phyloP scores from a whole-genome alignment of 1,284 basidiomycete genomes.

The Papiliotrema laurentii region DNA sequence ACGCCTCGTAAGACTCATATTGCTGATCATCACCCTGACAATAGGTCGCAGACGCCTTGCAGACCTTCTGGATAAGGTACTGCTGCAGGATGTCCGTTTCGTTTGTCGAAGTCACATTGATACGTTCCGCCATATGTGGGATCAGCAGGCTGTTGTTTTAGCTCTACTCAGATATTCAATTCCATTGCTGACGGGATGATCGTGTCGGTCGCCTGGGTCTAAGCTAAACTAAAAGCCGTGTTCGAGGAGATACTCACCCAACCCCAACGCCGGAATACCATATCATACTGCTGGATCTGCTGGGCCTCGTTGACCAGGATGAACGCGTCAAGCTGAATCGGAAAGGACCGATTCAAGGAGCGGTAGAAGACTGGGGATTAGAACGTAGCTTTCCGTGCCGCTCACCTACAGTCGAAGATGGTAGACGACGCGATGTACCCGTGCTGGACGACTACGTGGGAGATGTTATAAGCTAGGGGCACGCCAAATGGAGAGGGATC shows the following conservation, averaged over 20 bases:
- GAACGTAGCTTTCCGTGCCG: not conserved
- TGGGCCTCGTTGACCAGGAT: constrained; percentile 7
- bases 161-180: not conserved
- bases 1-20: constrained; percentile 17
- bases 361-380: constrained; percentile 5
- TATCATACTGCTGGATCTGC: constrained; percentile 13
- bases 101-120: constrained; percentile 12
- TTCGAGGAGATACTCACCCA: constrained; percentile 17
- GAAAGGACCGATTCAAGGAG: constrained; percentile 4
- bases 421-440: constrained; percentile 13
- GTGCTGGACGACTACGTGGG: constrained; percentile 14
- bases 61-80: constrained; percentile 18
- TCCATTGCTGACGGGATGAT: not conserved
- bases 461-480: constrained; percentile 19
- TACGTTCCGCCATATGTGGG: constrained; percentile 19
- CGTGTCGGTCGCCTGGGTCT: not conserved
- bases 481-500: constrained; percentile 17
- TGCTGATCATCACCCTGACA: constrained; percentile 23
- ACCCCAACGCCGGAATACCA: constrained; percentile 15
- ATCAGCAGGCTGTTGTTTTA: constrained; percentile 10
- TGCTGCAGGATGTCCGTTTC: constrained; percentile 13
- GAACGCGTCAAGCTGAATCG: constrained; percentile 4
- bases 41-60: constrained; percentile 10
- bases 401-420: constrained; percentile 17
- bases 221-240: constrained; percentile 3